Base-by-base conservation (phyloP, 192 early-diverging fungal species). In the Radiomyces spectabilis region DNA sequence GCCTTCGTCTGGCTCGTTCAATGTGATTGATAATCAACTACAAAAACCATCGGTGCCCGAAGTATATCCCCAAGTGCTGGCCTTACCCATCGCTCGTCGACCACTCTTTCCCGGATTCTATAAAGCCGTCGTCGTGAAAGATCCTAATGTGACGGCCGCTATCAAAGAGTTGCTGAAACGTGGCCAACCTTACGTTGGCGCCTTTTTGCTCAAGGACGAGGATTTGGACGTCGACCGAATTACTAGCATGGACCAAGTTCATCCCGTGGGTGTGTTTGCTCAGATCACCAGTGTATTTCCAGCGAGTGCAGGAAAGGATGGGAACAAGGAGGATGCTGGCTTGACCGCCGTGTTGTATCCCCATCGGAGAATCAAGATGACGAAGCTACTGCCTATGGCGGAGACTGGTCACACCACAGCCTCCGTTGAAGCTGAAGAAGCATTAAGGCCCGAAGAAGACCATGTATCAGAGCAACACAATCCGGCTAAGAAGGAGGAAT, bases 61-160 rank as follows among this genome's bases (percentile, higher is more conserved):
- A 33, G 81, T 86, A 39, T 98, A 95, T 61, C 90, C 96, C 5
- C 91, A 95, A 55, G 85, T 97, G 0, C 75, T 99, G 58, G 92
- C 93, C 18, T 77, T 98, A 27, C 96, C 96, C 0, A 87, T 98
- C 48, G 88, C 92, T 15, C 76, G 92, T 8, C 79, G 96, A 21
- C 94, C 94, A 16, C 71, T 98, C 19, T 98, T 98, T 57, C 96
- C 96, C 18, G 94, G 94, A 24, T 94, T 95, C 64, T 99, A 96
- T 77, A 99, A 99, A 74, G 91, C 94, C 5, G 85, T 99, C 22
- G 92, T 93, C 22, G 92, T 99, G 51, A 94, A 95, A 68, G 90
- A 97, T 61, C 93, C 93, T 0, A 73, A 88, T 38, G 93, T 93
- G 2, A 95, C 89, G 41, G 81, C 83, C 26, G 92, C 96, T 2